These are phyloP conservation scores for Tulasnella sp. DNA, from an alignment of 768 basidiomycete genomes.

Conservation along the genomic window DNA sequence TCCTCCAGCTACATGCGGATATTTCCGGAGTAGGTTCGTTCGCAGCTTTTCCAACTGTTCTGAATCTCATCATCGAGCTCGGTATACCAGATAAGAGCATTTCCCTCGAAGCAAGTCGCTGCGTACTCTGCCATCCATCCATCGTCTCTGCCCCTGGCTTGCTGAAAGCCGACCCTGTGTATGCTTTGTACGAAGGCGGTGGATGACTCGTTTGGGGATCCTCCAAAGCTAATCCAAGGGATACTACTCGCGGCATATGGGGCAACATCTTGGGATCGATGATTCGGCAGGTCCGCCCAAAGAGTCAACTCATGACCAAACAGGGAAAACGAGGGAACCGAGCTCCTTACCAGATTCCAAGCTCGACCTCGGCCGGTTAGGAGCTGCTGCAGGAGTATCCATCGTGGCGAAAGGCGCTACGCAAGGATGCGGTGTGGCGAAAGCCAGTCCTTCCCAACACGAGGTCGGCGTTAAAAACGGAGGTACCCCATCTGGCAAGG, in stretches of 20 bases:
- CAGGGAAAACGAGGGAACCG: too few species aligned
- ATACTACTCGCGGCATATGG: neutral
- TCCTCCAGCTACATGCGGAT: neutral
- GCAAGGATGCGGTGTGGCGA: neutral
- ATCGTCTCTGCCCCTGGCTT: neutral
- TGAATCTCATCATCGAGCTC: neutral
- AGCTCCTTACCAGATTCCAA: neutral
- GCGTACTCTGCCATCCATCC: constrained; percentile 13
- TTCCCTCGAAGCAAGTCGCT: neutral
- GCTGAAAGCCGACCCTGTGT: neutral
- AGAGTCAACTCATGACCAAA: too few species aligned
- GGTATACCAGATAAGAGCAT: neutral
- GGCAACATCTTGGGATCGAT: neutral
- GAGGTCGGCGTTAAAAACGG: neutral
- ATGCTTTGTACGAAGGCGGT: neutral
- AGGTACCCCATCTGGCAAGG: too few species aligned
- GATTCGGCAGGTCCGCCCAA: too few species aligned
- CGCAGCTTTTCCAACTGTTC: constrained; percentile 5
- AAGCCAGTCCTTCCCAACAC: too few species aligned
- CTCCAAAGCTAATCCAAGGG: neutral
- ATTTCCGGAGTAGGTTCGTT: neutral
- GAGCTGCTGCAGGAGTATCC: neutral
- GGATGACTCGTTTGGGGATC: neutral
- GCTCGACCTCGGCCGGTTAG: neutral
- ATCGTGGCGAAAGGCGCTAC: neutral